Base-by-base conservation (phyloP, 768 basidiomycete species). In the Auricularia sp. region DNA sequence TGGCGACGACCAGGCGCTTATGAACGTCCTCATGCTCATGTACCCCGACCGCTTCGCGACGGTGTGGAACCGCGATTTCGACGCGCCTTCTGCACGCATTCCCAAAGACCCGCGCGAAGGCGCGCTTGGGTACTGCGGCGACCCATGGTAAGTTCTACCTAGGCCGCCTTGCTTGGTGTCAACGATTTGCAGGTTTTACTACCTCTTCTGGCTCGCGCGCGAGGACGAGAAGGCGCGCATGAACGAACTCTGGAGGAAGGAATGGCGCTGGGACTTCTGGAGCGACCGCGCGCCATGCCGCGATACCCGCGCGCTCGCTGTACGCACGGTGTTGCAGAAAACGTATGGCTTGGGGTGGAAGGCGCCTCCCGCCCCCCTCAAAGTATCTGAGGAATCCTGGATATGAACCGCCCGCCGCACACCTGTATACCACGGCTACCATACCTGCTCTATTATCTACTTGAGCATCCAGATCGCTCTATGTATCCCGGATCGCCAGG, bases 1-100 rank as follows among this genome's bases (percentile, higher is more conserved):
- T 16, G 83, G 84, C 8, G 83, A 84, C 68, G 84, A 85, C 71
- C 81, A 85, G 69, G 79, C 80, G 0, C 66, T 86, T 36, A 79
- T 84, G 69, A 84, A 81, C 66, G 72, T 77, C 2, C 69, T 82
- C 61, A 68, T 81, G 64, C 67, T 80, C 39, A 77, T 83, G 47
- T 77, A 78, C 70, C 79, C 83, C 1, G 69, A 74, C 3, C 78
- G 78, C 21, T 73, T 84, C 69, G 68, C 80, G 23, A 75, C 78
- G 1, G 75, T 83, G 29, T 81, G 78, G 77, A 68, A 72, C 7
- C 67, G 67, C 44, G 71, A 72, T 65, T 66, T 65, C 59, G 39
- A 56, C 10, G 62, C 67, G 14, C 65, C 67, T 23, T 33, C 58
- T 14, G 47, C 47, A 6, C 47, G 47, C 47, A 18, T 21, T 51